Conservation (phyloP, 1,284 basidiomycete genomes). For the Abortiporus biennis region DNA sequence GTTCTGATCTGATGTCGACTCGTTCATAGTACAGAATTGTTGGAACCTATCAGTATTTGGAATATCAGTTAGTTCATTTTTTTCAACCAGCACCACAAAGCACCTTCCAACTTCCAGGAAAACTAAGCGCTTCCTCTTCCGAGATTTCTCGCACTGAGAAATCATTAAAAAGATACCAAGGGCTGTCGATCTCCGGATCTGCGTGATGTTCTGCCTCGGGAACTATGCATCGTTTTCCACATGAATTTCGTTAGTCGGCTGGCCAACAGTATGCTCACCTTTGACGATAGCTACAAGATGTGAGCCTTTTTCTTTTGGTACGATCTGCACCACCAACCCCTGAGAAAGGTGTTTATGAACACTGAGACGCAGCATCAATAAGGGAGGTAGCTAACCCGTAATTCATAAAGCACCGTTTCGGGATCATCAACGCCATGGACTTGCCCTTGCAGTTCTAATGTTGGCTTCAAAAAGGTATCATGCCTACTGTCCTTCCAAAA, state of each 20-base stretch:
- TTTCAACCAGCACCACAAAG: constrained; percentile 8
- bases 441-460: constrained; percentile 50
- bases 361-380: background rate
- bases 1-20: constrained; percentile 46
- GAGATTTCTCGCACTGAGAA: constrained; percentile 85
- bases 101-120: constrained; percentile 91
- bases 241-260: background rate
- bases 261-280: constrained; percentile 35
- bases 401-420: constrained; percentile 57
- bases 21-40: constrained; percentile 87
- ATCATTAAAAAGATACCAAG: constrained; percentile 97
- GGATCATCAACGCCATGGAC: constrained; percentile 53
- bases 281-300: constrained; percentile 91
- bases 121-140: constrained; percentile 84
- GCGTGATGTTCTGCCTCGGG: constrained; percentile 51
- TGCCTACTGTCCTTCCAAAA: constrained; percentile 71
- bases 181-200: constrained; percentile 36
- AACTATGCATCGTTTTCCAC: constrained; percentile 41
- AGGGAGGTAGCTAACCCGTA: constrained; percentile 48
- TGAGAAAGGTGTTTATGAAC: constrained; percentile 21
- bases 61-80: constrained; percentile 1
- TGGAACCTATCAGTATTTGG: constrained; percentile 76
- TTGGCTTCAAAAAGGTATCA: constrained; percentile 50
- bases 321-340: constrained; percentile 83
- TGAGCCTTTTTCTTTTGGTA: constrained; percentile 68